Percentiles rank a stretch among this genome's conserved stretches.
Evolutionary conservation across 2,329 filamentous ascomycete genomes (phyloP).

Genomic region (Hortaea werneckii): DNA sequence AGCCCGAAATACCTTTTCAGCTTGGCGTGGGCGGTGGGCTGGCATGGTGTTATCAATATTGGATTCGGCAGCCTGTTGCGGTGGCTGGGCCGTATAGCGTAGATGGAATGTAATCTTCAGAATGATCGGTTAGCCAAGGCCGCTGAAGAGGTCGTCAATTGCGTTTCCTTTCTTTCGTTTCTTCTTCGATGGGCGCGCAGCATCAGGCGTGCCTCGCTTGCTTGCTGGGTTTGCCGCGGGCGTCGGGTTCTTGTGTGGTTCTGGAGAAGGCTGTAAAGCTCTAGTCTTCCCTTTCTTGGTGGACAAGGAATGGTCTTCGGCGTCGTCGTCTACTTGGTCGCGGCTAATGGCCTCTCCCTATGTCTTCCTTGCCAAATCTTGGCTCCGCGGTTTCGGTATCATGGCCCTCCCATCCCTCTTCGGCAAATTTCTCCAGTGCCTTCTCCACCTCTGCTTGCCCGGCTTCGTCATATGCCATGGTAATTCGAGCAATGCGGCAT

Average conservation of each 20-base stretch:
- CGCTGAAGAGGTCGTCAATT: slow-evolving; percentile 64
- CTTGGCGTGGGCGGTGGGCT: slow-evolving; percentile 75
- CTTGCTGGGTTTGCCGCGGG: not conserved
- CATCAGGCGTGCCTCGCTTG: not conserved
- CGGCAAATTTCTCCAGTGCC: slow-evolving; percentile 35
- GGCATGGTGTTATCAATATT: slow-evolving; percentile 68
- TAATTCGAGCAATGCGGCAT: slow-evolving; percentile 32
- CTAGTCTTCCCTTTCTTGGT: not conserved
- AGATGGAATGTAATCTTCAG: not conserved
- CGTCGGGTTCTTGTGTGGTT: not conserved
- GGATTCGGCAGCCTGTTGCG: slow-evolving; percentile 48
- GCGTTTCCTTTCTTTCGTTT: slow-evolving; percentile 53
- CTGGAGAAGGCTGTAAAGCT: not conserved
- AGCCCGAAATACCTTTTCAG: slow-evolving; percentile 92
- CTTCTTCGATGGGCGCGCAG: slow-evolving; percentile 35
- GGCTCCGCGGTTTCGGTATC: slow-evolving; percentile 7
- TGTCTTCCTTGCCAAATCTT: not conserved
- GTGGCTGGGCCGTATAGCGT: slow-evolving; percentile 7
- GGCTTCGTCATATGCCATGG: slow-evolving; percentile 31
- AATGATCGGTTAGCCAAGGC: slow-evolving; percentile 29
- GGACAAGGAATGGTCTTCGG: not conserved
- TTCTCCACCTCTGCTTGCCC: slow-evolving; percentile 31
- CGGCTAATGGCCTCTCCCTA: not conserved
- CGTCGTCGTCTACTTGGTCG: not conserved
- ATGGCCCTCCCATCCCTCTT: slow-evolving; percentile 24